phyloP scores from a whole-genome alignment of 495 filamentous ascomycete genomes.

The Tuber aestivum region DNA sequence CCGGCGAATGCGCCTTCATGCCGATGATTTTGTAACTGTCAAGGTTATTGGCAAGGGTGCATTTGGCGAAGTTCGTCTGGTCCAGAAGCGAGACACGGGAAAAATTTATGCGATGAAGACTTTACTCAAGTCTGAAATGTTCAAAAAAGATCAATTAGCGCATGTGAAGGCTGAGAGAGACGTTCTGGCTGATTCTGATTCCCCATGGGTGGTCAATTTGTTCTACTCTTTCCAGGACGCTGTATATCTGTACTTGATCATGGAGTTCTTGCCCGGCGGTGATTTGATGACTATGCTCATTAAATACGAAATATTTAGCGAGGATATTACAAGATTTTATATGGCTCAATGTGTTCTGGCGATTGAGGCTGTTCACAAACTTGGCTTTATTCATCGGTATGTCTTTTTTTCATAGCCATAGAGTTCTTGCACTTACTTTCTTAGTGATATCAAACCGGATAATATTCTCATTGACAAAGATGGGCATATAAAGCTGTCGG shows the following conservation, averaged over 20 bases:
- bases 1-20: slow-evolving; percentile 82
- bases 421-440: slow-evolving; percentile 14
- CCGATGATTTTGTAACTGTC: slow-evolving; percentile 86
- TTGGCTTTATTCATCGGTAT: slow-evolving; percentile 97
- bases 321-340: slow-evolving; percentile 98
- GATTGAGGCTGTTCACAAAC: slow-evolving; percentile 94
- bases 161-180: slow-evolving; percentile 97
- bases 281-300: slow-evolving; percentile 99
- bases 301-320: slow-evolving; percentile 98
- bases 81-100: slow-evolving; percentile 90
- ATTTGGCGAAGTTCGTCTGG: slow-evolving; percentile 95
- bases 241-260: slow-evolving; percentile 94
- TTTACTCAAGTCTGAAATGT: slow-evolving; percentile 97
- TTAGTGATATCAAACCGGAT: slow-evolving; percentile 96
- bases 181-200: slow-evolving; percentile 95
- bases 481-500: slow-evolving; percentile 96
- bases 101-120: slow-evolving; percentile 99
- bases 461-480: slow-evolving; percentile 94
- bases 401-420: slow-evolving; percentile 7
- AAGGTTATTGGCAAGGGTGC: slow-evolving; percentile 99
- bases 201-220: slow-evolving; percentile 97
- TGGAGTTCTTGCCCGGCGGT: slow-evolving; percentile 97
- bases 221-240: slow-evolving; percentile 95
- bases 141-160: slow-evolving; percentile 98
- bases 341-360: slow-evolving; percentile 97